A percentile compares a stretch with the other conserved stretches of the same genome.
Evolutionary conservation across 192 early-diverging fungal species (phyloP).

Genomic region (Phlyctochytrium bullatum): DNA sequence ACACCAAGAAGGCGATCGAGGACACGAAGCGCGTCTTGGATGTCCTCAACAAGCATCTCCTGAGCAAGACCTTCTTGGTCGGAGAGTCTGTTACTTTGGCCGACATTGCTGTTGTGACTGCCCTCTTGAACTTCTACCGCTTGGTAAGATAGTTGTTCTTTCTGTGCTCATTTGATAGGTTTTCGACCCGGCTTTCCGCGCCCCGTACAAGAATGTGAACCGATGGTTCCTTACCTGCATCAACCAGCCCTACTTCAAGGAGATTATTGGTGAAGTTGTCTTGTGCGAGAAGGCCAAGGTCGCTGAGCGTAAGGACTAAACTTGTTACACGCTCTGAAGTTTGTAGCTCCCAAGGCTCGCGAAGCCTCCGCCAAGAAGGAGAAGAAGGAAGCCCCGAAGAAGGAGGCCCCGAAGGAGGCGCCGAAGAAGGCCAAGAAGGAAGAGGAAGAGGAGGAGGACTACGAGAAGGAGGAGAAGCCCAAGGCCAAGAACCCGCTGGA

Average conservation of each 20-base stretch:
- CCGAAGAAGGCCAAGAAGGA: conserved; percentile 58
- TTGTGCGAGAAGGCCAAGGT: conserved; percentile 61
- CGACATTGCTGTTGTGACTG: conserved; percentile 71
- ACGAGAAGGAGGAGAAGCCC: conserved; percentile 66
- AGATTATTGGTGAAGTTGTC: conserved; percentile 67
- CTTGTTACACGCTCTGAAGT: neutral
- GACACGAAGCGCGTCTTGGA: conserved; percentile 59
- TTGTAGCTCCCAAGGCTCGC: conserved; percentile 15
- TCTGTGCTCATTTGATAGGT: conserved; percentile 38
- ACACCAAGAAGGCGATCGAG: conserved; percentile 70
- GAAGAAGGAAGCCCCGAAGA: conserved; percentile 41
- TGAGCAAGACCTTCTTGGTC: conserved; percentile 88
- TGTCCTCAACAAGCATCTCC: conserved; percentile 75
- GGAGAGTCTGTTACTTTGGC: conserved; percentile 91
- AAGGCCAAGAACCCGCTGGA: conserved; percentile 92
- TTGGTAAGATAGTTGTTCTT: conserved; percentile 12
- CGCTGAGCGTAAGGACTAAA: conserved; percentile 21
- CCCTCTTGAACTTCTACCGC: conserved; percentile 53
- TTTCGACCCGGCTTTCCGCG: conserved; percentile 78
- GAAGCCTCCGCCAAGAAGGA: conserved; percentile 54
- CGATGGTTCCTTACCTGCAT: conserved; percentile 90
- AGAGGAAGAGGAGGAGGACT: conserved; percentile 61
- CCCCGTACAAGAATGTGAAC: conserved; percentile 79
- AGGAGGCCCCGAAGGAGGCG: conserved; percentile 35
- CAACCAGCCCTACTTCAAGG: conserved; percentile 83